Conservation (phyloP, 495 filamentous ascomycete genomes). For the Trypethelium eluteriae region DNA sequence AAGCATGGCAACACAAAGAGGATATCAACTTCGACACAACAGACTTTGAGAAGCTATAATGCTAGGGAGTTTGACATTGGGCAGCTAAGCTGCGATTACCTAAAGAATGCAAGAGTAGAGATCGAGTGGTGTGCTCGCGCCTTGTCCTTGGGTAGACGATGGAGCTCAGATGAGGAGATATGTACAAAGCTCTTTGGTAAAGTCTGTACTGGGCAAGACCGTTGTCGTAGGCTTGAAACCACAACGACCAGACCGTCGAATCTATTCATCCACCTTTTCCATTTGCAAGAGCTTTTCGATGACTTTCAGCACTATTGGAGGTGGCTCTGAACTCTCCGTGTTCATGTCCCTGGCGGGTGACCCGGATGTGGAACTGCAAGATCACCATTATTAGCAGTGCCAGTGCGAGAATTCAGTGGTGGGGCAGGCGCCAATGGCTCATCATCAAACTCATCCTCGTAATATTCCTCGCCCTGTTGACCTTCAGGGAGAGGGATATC, state of each 20-base stretch:
- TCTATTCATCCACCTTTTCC: neutral
- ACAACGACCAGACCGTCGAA: neutral
- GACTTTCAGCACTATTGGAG: no score
- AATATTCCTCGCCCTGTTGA: slow-evolving; percentile 5
- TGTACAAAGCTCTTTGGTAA: neutral
- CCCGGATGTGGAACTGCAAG: neutral
- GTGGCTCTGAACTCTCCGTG: neutral
- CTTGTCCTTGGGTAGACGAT: neutral
- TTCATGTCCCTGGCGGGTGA: neutral
- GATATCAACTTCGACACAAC: neutral
- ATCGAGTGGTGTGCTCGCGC: neutral
- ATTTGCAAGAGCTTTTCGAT: no score
- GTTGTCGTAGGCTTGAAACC: neutral
- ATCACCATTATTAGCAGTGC: neutral
- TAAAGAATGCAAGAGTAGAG: slow-evolving; percentile 5
- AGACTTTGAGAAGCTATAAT: neutral
- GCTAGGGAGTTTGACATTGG: slow-evolving; percentile 5
- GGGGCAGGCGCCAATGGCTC: slow-evolving; percentile 5
- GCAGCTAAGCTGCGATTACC: slow-evolving; percentile 10
- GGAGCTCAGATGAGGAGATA: neutral
- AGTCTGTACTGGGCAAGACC: neutral
- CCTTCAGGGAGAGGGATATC: slow-evolving; percentile 8
- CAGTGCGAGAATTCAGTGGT: neutral
- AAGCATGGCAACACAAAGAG: neutral
- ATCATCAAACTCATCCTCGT: slow-evolving; percentile 7